Conservation (phyloP, 805 yeast species). For the Danielia oregonensis region DNA sequence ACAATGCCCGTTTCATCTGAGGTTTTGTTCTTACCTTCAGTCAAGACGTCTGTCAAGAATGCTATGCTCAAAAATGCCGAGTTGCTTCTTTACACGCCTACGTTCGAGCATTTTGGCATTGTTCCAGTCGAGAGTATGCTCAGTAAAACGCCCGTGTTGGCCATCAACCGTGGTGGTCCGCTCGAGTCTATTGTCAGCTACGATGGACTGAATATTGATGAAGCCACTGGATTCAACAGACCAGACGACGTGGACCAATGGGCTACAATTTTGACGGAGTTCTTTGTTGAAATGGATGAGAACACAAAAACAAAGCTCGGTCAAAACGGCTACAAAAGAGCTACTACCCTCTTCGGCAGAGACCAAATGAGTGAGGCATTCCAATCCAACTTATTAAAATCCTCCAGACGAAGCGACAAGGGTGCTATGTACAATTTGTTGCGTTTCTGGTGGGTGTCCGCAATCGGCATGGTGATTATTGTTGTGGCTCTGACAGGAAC, state of each 20-base stretch:
- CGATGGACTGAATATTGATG: slow-evolving; percentile 20
- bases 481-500: slow-evolving; percentile 2
- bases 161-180: slow-evolving; percentile 91
- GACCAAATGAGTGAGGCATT: slow-evolving; percentile 40
- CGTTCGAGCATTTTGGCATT: slow-evolving; percentile 93
- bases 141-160: slow-evolving; percentile 76
- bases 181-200: slow-evolving; percentile 61
- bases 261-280: slow-evolving; percentile 47
- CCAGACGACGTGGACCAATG: slow-evolving; percentile 46
- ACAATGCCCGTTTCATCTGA: slow-evolving; percentile 35
- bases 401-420: slow-evolving; percentile 4
- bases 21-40: slow-evolving; percentile 77
- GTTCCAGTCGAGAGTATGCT: slow-evolving; percentile 97
- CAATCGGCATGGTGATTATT: background rate
- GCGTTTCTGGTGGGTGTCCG: slow-evolving; percentile 11
- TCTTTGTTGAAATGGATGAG: slow-evolving; percentile 12
- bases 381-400: slow-evolving; percentile 12
- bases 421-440: slow-evolving; percentile 7
- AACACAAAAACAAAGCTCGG: slow-evolving; percentile 24
- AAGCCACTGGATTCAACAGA: slow-evolving; percentile 63
- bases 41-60: slow-evolving; percentile 62
- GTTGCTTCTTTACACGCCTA: slow-evolving; percentile 80
- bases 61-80: slow-evolving; percentile 55
- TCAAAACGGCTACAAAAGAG: slow-evolving; percentile 35
- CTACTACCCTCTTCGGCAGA: slow-evolving; percentile 39